Conservation (phyloP, 2,329 filamentous ascomycete species). For the Alternaria solani region DNA sequence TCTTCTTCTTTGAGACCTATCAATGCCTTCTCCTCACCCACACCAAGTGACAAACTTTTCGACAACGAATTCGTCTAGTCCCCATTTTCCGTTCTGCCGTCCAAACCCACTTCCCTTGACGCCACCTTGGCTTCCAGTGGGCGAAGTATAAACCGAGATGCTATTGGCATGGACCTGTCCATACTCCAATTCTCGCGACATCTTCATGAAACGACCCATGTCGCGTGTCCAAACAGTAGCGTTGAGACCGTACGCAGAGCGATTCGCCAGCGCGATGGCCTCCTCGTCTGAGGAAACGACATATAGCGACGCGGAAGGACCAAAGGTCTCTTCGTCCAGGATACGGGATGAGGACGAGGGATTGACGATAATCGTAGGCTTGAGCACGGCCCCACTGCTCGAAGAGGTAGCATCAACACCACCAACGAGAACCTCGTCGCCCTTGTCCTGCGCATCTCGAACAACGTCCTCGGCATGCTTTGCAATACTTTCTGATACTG, state of each 20-base stretch:
- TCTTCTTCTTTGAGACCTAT: neutral
- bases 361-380: slow-evolving; percentile 65
- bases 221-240: slow-evolving; percentile 71
- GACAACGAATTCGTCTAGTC: slow-evolving; percentile 54
- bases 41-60: slow-evolving; percentile 49
- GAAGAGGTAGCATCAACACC: slow-evolving; percentile 38
- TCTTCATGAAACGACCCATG: slow-evolving; percentile 61
- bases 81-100: slow-evolving; percentile 53
- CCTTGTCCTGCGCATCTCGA: slow-evolving; percentile 54
- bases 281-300: slow-evolving; percentile 71
- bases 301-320: slow-evolving; percentile 74
- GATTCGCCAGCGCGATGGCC: slow-evolving; percentile 78
- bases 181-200: slow-evolving; percentile 57
- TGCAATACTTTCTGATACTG: slow-evolving; percentile 44
- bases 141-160: slow-evolving; percentile 57
- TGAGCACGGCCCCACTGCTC: slow-evolving; percentile 61
- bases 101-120: slow-evolving; percentile 57
- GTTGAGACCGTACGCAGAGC: slow-evolving; percentile 78
- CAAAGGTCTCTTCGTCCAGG: slow-evolving; percentile 77
- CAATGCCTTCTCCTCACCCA: slow-evolving; percentile 17
- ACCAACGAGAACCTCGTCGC: slow-evolving; percentile 63
- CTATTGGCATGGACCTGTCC: slow-evolving; percentile 56
- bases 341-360: slow-evolving; percentile 74
- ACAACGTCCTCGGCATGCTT: slow-evolving; percentile 54
- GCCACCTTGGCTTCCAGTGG: slow-evolving; percentile 55